Percentiles rank a stretch among this genome's conserved stretches.
phyloP scores from a whole-genome alignment of 345 rosid species.

The Hypericum androsaemum region DNA sequence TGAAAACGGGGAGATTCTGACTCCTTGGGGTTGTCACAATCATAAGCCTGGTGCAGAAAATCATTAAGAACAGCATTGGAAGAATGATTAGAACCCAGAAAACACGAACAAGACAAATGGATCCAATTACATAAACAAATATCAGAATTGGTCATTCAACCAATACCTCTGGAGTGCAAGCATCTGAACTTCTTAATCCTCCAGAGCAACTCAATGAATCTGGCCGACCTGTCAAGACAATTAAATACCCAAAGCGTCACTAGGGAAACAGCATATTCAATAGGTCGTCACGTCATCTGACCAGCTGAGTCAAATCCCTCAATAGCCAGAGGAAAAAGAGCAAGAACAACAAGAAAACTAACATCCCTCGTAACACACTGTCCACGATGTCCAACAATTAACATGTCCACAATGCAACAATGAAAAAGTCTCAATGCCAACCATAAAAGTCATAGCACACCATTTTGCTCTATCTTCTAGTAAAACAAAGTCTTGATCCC shows the following conservation, averaged over 20 bases:
- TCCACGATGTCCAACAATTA: too few relatives aligned
- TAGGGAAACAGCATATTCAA: slow-evolving; percentile 1
- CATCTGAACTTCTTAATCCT: slow-evolving; percentile 61
- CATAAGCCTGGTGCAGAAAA: slow-evolving; percentile 42
- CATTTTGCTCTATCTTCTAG: too few relatives aligned
- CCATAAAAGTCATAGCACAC: too few relatives aligned
- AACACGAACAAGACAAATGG: slow-evolving; percentile 3
- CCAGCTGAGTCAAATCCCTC: too few relatives aligned
- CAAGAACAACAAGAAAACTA: too few relatives aligned
- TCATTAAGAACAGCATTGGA: slow-evolving; percentile 16
- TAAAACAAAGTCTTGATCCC: too few relatives aligned
- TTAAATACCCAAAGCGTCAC: slow-evolving; percentile 18
- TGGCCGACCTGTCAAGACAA: slow-evolving; percentile 31
- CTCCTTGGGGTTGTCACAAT: slow-evolving; percentile 77
- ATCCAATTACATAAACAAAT: slow-evolving; percentile 12
- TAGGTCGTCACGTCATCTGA: too few relatives aligned
- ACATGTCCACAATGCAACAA: too few relatives aligned
- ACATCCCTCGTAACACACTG: too few relatives aligned
- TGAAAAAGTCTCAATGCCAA: too few relatives aligned
- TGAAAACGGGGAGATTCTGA: slow-evolving; percentile 99
- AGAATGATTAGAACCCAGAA: slow-evolving; percentile 8
- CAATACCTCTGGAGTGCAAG: slow-evolving; percentile 86
- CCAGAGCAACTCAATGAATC: slow-evolving; percentile 51
- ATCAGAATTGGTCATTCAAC: slow-evolving; percentile 7
- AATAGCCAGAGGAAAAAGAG: too few relatives aligned